A percentile compares a stretch with the other conserved stretches of the same genome.
These are phyloP conservation scores for Climacium dendroides DNA, from an alignment of 225 moss, liverwort and hornwort genomes.

Conservation along the genomic window DNA sequence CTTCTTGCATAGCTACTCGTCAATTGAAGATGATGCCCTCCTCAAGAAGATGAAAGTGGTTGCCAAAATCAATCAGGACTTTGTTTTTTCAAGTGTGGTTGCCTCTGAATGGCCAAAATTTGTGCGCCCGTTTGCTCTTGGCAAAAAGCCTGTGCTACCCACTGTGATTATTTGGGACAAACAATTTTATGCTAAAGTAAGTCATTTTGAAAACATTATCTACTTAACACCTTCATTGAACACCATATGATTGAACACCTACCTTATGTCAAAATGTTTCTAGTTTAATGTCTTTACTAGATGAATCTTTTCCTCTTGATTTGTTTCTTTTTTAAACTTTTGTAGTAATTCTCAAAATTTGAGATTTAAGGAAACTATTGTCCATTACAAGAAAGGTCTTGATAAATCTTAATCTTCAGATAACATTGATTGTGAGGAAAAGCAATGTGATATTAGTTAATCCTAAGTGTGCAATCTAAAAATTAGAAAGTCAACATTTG, in stretches of 20 bases:
- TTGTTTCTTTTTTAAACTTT: background rate
- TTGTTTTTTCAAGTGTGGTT: slow-evolving; percentile 65
- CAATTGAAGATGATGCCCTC: slow-evolving; percentile 19
- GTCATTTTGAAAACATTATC: background rate
- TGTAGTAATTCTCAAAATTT: background rate
- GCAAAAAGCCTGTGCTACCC: slow-evolving; percentile 48
- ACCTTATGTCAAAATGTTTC: background rate
- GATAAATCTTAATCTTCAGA: background rate
- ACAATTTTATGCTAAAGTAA: slow-evolving; percentile 47
- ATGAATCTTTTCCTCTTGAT: background rate
- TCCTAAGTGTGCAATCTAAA: background rate
- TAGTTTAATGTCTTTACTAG: background rate
- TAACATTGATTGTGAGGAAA: background rate
- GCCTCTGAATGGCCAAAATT: slow-evolving; percentile 56
- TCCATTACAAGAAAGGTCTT: background rate
- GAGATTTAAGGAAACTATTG: background rate
- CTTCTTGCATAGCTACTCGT: slow-evolving; percentile 33
- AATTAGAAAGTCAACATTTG: background rate
- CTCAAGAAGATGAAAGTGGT: slow-evolving; percentile 62
- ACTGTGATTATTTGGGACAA: slow-evolving; percentile 70
- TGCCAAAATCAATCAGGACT: slow-evolving; percentile 51
- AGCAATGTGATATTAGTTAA: background rate
- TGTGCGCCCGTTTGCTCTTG: slow-evolving; percentile 70
- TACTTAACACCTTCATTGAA: background rate
- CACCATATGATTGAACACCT: background rate